phyloP scores from a whole-genome alignment of 208 protist genomes.

The Acanthamoeba castellanii region DNA sequence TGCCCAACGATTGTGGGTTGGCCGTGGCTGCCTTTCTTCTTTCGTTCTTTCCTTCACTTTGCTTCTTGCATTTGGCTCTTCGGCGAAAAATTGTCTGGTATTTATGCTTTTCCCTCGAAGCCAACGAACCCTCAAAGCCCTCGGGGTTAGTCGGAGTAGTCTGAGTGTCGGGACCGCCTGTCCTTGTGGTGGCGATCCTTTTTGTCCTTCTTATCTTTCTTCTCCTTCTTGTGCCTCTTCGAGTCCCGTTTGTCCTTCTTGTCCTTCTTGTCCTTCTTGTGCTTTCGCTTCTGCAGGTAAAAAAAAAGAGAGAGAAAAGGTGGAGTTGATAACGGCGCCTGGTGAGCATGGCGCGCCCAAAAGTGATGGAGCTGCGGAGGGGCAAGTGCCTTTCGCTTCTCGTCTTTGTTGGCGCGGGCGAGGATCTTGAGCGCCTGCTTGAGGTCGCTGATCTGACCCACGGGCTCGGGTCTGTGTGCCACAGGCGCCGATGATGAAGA shows the following conservation, averaged over 20 bases:
- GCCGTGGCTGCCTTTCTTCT: no score
- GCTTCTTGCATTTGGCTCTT: no score
- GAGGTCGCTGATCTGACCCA: slow-evolving; percentile 49
- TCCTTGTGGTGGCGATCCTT: slow-evolving; percentile 36
- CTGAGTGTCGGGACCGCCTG: neutral
- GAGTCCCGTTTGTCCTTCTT: neutral
- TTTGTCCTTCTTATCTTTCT: slow-evolving; percentile 62
- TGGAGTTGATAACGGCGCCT: neutral
- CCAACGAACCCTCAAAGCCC: no score
- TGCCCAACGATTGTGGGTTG: no score
- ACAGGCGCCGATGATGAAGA: neutral
- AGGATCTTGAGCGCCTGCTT: slow-evolving; percentile 72
- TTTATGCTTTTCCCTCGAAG: no score
- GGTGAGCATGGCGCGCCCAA: neutral
- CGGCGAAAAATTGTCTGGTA: no score
- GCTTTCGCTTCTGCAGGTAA: neutral
- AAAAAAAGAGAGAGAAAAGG: neutral
- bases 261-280: slow-evolving; percentile 18
- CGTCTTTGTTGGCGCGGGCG: slow-evolving; percentile 42
- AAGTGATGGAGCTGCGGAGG: neutral
- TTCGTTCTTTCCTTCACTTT: no score
- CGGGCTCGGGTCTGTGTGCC: slow-evolving; percentile 19
- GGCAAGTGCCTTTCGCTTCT: slow-evolving; percentile 25
- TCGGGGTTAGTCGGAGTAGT: slow-evolving; percentile 38
- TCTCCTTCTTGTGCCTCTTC: slow-evolving; percentile 69